These are phyloP conservation scores for Heliamphora pulchella DNA, from an alignment of 179 eudicot genomes.

Conservation along the genomic window DNA sequence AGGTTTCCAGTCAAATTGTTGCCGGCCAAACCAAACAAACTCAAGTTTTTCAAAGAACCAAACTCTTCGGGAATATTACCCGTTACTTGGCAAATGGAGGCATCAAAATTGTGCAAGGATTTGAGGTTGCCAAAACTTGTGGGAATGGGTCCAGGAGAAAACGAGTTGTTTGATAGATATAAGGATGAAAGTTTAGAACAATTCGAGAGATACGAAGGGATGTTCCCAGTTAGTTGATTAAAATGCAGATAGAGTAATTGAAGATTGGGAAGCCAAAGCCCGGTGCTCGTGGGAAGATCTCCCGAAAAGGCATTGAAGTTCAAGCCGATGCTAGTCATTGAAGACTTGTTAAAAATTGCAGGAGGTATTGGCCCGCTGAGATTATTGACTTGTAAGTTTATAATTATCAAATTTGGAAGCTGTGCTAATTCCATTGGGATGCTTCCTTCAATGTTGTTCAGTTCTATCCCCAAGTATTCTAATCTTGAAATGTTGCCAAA, in stretches of 20 bases:
- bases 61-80: constrained; percentile 9
- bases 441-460: too few relatives aligned
- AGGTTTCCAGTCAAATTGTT: not conserved
- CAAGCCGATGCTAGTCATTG: not conserved
- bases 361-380: not conserved
- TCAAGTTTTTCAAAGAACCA: not conserved
- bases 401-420: not conserved
- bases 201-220: not conserved
- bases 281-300: not conserved
- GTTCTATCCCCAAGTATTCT: too few relatives aligned
- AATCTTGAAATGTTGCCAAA: too few relatives aligned
- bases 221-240: not conserved
- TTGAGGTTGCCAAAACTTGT: not conserved
- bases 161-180: not conserved
- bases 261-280: not conserved
- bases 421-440: not conserved
- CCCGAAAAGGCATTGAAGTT: not conserved
- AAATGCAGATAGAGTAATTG: not conserved
- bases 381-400: not conserved
- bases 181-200: not conserved
- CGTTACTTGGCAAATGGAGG: not conserved
- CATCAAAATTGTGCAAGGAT: not conserved
- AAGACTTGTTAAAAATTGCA: not conserved
- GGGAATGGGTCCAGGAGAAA: not conserved
- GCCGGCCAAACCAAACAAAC: not conserved